Evolutionary conservation across 2,329 filamentous ascomycete species (phyloP).

Genomic region (Colletotrichum godetiae): DNA sequence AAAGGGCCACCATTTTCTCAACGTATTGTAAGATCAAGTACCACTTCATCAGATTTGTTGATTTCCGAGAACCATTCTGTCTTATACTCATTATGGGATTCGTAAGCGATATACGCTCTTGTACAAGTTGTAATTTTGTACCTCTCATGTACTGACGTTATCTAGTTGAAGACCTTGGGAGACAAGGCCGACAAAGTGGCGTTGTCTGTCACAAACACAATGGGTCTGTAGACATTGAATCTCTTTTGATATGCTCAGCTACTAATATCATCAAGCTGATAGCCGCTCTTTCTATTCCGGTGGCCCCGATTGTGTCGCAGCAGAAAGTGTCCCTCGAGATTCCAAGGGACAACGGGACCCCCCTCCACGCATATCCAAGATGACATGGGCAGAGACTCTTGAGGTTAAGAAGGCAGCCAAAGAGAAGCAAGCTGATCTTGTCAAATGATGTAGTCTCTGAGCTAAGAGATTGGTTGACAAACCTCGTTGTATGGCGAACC

Average conservation of each 20-base stretch:
- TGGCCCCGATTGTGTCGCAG: neutral
- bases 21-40: neutral
- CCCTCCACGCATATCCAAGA: slow-evolving; percentile 16
- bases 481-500: no score
- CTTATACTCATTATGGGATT: neutral
- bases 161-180: neutral
- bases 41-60: no score
- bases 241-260: accelerated
- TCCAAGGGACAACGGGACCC: slow-evolving; percentile 12
- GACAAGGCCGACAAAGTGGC: neutral
- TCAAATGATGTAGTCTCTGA: neutral
- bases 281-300: neutral
- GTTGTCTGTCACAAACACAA: neutral
- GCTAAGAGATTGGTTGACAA: neutral
- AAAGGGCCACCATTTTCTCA: no score
- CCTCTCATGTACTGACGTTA: neutral
- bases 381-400: slow-evolving; percentile 13
- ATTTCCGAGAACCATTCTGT: no score
- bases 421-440: neutral
- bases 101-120: neutral
- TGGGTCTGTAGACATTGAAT: neutral
- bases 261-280: neutral
- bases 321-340: neutral
- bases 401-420: slow-evolving; percentile 1
- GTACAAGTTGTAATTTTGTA: no score